Conservation (phyloP, 495 filamentous ascomycete species). For the Neurospora intermedia region DNA sequence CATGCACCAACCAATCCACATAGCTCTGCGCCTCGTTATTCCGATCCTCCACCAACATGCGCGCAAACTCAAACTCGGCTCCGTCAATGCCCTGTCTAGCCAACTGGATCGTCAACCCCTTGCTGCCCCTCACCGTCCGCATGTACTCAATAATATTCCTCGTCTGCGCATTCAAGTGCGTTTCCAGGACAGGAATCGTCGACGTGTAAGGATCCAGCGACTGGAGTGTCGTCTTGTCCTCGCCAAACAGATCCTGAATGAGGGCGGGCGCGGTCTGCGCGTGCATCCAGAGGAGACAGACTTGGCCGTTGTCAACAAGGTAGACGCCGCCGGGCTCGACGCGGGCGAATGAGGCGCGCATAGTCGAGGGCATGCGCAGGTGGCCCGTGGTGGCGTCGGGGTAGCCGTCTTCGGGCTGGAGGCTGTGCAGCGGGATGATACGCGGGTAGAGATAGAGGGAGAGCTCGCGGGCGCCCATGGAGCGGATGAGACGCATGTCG, state of each 20-base stretch:
- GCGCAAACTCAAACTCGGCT: conserved; percentile 91
- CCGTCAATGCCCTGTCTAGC: conserved; percentile 91
- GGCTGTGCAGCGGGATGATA: conserved; percentile 84
- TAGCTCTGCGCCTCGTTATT: conserved; percentile 97
- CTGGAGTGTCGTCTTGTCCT: conserved; percentile 58
- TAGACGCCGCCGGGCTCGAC: conserved; percentile 96
- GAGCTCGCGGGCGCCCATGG: conserved; percentile 74
- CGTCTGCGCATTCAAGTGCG: conserved; percentile 89
- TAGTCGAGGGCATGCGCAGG: conserved; percentile 64
- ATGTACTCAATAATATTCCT: conserved; percentile 88
- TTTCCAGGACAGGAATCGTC: conserved; percentile 69
- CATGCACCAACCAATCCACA: conserved; percentile 95
- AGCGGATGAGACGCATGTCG: conserved; percentile 81
- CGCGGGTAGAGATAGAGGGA: conserved; percentile 92
- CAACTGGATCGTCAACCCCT: conserved; percentile 79
- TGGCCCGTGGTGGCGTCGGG: conserved; percentile 74
- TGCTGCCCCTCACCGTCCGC: conserved; percentile 67
- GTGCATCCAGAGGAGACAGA: conserved; percentile 86
- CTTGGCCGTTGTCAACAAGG: conserved; percentile 92
- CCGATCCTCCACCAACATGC: conserved; percentile 82
- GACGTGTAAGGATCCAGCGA: conserved; percentile 68
- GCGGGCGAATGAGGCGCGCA: conserved; percentile 77
- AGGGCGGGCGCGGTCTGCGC: conserved; percentile 64
- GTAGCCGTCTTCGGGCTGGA: conserved; percentile 80
- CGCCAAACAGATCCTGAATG: conserved; percentile 82